phyloP scores from a whole-genome alignment of 108 stramenopile species.

The Skeletonema tropicum region DNA sequence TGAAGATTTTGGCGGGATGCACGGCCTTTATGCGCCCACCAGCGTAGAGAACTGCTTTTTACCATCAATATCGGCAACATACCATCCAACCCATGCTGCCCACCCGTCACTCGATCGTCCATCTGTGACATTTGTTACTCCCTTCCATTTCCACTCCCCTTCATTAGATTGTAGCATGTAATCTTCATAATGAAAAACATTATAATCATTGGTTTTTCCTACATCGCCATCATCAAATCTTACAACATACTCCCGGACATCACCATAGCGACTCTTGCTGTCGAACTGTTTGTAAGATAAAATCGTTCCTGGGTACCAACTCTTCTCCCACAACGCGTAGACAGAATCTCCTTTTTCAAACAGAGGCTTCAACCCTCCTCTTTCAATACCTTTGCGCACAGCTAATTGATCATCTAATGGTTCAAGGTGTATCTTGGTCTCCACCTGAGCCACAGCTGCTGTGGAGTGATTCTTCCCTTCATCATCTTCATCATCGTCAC shows the following conservation, averaged over 20 bases:
- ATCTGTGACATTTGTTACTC: slow-evolving; percentile 5
- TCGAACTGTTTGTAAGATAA: background rate
- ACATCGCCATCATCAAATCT: slow-evolving; percentile 21
- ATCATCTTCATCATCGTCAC: no score
- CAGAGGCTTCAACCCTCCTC: slow-evolving; percentile 5
- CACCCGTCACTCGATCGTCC: slow-evolving; percentile 9
- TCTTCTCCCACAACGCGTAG: slow-evolving; percentile 17
- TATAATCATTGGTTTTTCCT: slow-evolving; percentile 9
- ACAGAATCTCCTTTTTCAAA: slow-evolving; percentile 21
- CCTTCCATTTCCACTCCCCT: slow-evolving; percentile 2
- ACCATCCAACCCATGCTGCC: slow-evolving; percentile 17
- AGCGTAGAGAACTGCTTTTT: background rate
- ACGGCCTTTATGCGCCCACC: no score
- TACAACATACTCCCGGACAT: slow-evolving; percentile 4
- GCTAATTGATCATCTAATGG: no score
- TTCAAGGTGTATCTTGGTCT: no score
- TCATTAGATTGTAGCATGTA: slow-evolving; percentile 2
- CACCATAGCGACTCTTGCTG: slow-evolving; percentile 1
- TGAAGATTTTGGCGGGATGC: no score
- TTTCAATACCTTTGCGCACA: no score
- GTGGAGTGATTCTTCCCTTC: no score
- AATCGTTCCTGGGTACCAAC: slow-evolving; percentile 19
- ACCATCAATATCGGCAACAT: slow-evolving; percentile 7
- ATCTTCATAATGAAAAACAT: slow-evolving; percentile 2
- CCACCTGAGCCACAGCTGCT: no score